A percentile compares a stretch with the other conserved stretches of the same genome.
Conservation (phyloP, 1,284 basidiomycete genomes). For the Trichosporon coremiiforme region DNA sequence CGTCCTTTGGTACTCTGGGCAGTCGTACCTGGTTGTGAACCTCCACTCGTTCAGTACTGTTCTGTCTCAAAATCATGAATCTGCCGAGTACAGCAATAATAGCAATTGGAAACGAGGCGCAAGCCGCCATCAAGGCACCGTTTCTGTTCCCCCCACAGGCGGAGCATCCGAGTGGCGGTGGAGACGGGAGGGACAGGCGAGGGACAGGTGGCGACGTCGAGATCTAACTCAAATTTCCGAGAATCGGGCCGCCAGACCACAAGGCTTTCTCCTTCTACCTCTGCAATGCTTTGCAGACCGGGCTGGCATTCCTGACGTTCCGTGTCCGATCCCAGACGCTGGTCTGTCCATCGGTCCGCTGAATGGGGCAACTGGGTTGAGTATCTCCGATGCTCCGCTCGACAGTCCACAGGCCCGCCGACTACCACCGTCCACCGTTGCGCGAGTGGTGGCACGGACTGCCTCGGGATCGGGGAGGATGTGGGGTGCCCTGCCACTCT, state of each 20-base stretch:
- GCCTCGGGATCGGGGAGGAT: neutral
- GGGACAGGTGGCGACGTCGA: too few relatives aligned
- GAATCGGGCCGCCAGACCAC: neutral
- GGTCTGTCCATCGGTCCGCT: neutral
- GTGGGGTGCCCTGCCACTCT: too few relatives aligned
- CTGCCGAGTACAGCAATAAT: neutral
- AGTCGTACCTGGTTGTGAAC: neutral
- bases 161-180: neutral
- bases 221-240: conserved; percentile 3
- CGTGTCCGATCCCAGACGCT: too few relatives aligned
- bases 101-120: neutral
- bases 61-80: neutral
- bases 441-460: too few relatives aligned
- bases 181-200: neutral
- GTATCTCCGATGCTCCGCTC: neutral
- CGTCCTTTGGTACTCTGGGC: too few relatives aligned
- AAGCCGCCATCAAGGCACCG: neutral
- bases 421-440: neutral
- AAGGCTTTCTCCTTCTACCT: neutral
- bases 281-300: too few relatives aligned
- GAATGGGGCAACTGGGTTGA: neutral
- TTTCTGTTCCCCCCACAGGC: neutral
- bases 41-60: neutral
- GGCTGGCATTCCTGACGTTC: too few relatives aligned
- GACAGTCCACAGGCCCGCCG: neutral